Base-by-base conservation (phyloP, 257 asterid species). In the Solanum appendiculatum region DNA sequence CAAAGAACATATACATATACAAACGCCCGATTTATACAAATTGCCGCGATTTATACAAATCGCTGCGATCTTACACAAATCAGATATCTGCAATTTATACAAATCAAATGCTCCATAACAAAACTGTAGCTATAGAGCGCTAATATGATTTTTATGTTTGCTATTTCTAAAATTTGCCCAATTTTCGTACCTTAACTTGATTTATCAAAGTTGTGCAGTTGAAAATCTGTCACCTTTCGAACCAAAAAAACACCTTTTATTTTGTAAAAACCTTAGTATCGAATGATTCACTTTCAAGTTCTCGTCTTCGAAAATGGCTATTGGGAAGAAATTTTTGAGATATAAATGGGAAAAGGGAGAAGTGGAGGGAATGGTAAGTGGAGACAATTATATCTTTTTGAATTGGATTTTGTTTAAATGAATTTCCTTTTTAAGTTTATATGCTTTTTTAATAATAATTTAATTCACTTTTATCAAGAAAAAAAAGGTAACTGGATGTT, bases 201-300 rank as follows among this genome's bases (percentile, higher is more conserved):
- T 69, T 70, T 34, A 34, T 1, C 9, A 23, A 70, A 16, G 8
- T 18, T n/a, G 23, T 2, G 8, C 4, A 33, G 9, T 4, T 3
- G 3, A 70, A 70, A n/a, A n/a, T 4, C 9, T 9, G 6, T 7
- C 63, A 42, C 25, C 20, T 21, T 3, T 78, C 0, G 6, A 78
- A 21, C 15, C 7, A 7, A 33, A 66, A 9, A 66, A 20, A 70
- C 5, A 0, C 5, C 0, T 25, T 44, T 9, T 14, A 16, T 25
- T 25, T 3, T n/a, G 0, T 15, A 1, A 44, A 27, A 14, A 27
- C 0, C 2, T 42, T 2, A 34, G 15, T 7, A 80, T 18, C 0
- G 1, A 46, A 18, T 80, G 20, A 25, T 46, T 80, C 36, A 78
- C 40, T 78, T 36, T 72, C 9, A 36, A 72, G 81, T 16, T 33